phyloP scores from a whole-genome alignment of 2,329 filamentous ascomycete genomes.

The Allantophomopsis lycopodina region DNA sequence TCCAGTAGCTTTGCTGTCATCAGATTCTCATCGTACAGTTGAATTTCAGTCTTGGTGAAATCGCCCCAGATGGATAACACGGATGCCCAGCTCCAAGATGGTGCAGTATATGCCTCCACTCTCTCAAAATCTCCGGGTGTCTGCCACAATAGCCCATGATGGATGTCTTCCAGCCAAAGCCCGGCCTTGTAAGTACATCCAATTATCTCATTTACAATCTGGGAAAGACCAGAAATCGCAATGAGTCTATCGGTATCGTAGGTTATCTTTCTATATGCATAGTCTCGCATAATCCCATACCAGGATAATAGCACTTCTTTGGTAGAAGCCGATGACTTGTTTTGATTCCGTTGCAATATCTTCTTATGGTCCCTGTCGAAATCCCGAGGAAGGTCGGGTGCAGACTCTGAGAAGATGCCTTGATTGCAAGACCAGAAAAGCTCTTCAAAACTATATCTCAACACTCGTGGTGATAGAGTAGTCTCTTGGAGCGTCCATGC shows the following conservation, averaged over 20 bases:
- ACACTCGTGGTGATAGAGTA: conserved; percentile 1
- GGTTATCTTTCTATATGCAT: conserved; percentile 1
- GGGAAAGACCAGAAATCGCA: conserved; percentile 1
- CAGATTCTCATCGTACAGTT: too few species aligned
- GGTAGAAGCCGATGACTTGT: neutral
- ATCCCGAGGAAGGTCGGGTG: neutral
- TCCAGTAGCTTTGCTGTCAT: too few species aligned
- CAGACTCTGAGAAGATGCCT: conserved; percentile 3
- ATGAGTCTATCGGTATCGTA: conserved; percentile 1
- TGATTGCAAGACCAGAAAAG: conserved; percentile 8
- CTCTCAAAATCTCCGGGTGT: neutral
- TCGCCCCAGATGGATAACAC: conserved; percentile 1
- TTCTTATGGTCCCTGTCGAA: neutral
- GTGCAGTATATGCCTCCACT: neutral
- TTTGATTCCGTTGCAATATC: neutral
- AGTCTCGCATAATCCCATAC: conserved; percentile 1
- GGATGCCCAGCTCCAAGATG: conserved; percentile 3
- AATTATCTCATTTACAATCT: neutral
- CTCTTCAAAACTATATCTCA: conserved; percentile 2
- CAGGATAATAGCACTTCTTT: neutral
- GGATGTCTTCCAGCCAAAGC: conserved; percentile 1
- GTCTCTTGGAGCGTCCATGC: conserved; percentile 2
- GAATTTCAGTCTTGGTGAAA: too few species aligned
- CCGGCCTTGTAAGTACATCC: conserved; percentile 1
- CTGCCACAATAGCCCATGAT: conserved; percentile 1